Conservation (phyloP, 768 basidiomycete species). For the Rickenella mellea region DNA sequence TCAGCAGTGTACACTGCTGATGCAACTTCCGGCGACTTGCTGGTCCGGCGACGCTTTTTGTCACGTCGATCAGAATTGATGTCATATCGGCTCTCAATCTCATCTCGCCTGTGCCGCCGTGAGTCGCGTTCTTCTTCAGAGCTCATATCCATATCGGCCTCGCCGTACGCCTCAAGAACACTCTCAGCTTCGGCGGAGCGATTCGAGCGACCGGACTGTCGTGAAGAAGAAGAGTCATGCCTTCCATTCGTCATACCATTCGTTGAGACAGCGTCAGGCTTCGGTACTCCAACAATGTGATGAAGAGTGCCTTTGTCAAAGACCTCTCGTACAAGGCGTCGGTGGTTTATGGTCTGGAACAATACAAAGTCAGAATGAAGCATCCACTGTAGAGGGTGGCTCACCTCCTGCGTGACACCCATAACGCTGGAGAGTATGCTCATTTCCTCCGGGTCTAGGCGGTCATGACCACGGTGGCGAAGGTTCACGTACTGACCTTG, state of each 20-base stretch:
- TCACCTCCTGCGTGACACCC: slow-evolving; percentile 77
- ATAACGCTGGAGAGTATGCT: slow-evolving; percentile 75
- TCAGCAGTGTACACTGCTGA: no score
- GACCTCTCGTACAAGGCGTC: slow-evolving; percentile 58
- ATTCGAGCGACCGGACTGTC: slow-evolving; percentile 8
- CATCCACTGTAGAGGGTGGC: slow-evolving; percentile 10
- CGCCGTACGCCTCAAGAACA: slow-evolving; percentile 29
- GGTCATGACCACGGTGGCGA: slow-evolving; percentile 15
- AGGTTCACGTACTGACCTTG: slow-evolving; percentile 40
- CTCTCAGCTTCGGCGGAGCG: slow-evolving; percentile 12
- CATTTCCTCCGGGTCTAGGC: slow-evolving; percentile 49
- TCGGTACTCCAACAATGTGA: slow-evolving; percentile 37
- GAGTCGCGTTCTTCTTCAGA: slow-evolving; percentile 12
- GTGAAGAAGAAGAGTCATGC: background rate
- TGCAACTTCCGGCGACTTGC: no score
- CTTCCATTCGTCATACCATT: slow-evolving; percentile 6
- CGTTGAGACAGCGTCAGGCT: slow-evolving; percentile 12
- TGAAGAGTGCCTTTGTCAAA: slow-evolving; percentile 55
- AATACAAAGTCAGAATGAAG: background rate
- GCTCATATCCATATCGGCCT: slow-evolving; percentile 24
- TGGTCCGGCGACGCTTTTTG: no score
- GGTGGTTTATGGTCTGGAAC: slow-evolving; percentile 62
- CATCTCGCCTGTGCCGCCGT: background rate
- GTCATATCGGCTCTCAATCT: background rate
- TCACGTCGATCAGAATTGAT: no score